These are phyloP conservation scores for Trichoderma koningiopsis DNA, from an alignment of 2,329 filamentous ascomycete genomes.

Conservation along the genomic window DNA sequence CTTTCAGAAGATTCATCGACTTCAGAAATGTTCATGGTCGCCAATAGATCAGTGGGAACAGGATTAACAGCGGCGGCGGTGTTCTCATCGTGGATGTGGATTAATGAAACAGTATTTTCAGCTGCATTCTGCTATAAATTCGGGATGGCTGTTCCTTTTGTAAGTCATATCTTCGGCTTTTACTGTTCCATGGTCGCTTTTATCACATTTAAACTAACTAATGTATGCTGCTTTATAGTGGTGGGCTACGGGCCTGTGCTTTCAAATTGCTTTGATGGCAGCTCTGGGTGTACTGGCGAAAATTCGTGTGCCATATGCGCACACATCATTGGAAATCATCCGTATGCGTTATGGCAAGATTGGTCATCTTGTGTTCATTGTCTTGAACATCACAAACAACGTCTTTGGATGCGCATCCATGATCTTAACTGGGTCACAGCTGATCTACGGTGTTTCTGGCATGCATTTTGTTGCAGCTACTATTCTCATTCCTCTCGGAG, in stretches of 20 bases:
- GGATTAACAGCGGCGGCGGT: conserved; percentile 19
- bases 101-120: conserved; percentile 20
- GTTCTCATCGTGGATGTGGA: conserved; percentile 25
- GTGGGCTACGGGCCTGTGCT: conserved; percentile 21
- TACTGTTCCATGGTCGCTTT: background rate
- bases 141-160: conserved; percentile 21
- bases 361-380: conserved; percentile 18
- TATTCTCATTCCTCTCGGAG: conserved; percentile 22
- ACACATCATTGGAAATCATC: conserved; percentile 23
- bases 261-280: conserved; percentile 23
- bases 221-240: conserved; percentile 3
- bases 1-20: conserved; percentile 21
- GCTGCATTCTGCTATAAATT: conserved; percentile 23
- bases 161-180: background rate
- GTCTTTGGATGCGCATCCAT: conserved; percentile 22
- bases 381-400: conserved; percentile 21
- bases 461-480: conserved; percentile 25
- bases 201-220: background rate
- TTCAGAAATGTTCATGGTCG: conserved; percentile 24
- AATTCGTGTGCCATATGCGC: conserved; percentile 21
- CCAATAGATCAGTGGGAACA: conserved; percentile 19
- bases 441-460: conserved; percentile 18
- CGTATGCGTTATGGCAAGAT: conserved; percentile 24
- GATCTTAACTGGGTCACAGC: conserved; percentile 21
- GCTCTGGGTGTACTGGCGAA: conserved; percentile 21